Base-by-base conservation (phyloP, 148 eudicot genomes). In the Nepenthes gracilis region DNA sequence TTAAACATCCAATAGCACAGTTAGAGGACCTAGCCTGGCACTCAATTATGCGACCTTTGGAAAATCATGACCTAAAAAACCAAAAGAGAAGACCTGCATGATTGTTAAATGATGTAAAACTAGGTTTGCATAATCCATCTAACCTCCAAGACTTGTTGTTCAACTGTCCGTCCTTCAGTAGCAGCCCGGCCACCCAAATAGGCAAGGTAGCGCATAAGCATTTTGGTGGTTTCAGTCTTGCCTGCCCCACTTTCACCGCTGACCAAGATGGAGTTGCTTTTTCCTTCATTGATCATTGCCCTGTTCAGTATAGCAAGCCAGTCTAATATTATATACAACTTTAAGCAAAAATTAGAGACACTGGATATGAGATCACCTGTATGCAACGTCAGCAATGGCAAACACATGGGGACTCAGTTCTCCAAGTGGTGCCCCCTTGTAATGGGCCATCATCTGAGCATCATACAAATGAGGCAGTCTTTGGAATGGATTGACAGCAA, bases 231-330 rank as follows among this genome's bases (percentile, higher is more conserved):
- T 76, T 89, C 97, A 12, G 97, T 89, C 80, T 89, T 89, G 32
- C 97, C 97, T 2, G 97, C 95, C 53, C 97, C 97, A 76, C 97
- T 90, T 80, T 90, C 97, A 57, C 97, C 97, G 75, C 97, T 90
- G 58, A 90, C 97, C 58, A 90, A 69, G 56, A 90, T 90, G 45
- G 97, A 75, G 72, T 90, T 90, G 73, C 95, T 85, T 79, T 80
- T 85, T 2, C 87, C 87, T 68, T 91, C 96, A 72, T 85, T 87
- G 53, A 83, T 66, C 97, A 91, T 91, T 57, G 83, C 93, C 90
- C 97, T 91, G 75, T 64, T 50, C 45, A 72, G 57, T 55, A 64
- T 48, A 60, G 33, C 65, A 59, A 38, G 35, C 61, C 47, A 69
- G 51, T 55, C 55, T 14, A 36, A 36, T 43, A 65, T 47, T 47